A percentile compares a stretch with the other conserved stretches of the same genome.
Conservation (phyloP, 2,329 filamentous ascomycete species). For the Trichoderma sp. region DNA sequence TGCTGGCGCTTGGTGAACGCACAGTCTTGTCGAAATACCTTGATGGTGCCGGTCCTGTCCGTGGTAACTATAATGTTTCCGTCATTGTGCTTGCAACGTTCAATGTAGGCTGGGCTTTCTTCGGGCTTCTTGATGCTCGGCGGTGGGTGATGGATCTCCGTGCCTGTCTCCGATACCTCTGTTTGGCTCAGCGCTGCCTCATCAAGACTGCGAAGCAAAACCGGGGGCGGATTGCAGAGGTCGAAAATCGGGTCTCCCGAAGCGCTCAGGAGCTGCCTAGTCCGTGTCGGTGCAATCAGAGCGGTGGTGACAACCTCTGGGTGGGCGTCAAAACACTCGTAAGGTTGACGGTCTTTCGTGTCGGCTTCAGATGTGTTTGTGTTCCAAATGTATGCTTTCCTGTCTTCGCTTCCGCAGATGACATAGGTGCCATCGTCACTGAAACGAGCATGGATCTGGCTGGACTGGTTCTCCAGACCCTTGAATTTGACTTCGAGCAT, state of each 20-base stretch:
- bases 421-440: conserved; percentile 86
- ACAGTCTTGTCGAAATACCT: conserved; percentile 94
- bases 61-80: conserved; percentile 93
- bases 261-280: conserved; percentile 74
- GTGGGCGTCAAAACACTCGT: conserved; percentile 91
- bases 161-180: conserved; percentile 43
- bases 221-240: conserved; percentile 90
- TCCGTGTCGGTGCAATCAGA: conserved; percentile 78
- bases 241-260: conserved; percentile 95
- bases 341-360: conserved; percentile 76
- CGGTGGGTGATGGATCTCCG: conserved; percentile 36
- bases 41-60: conserved; percentile 85
- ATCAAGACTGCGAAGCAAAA: conserved; percentile 76
- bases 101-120: conserved; percentile 76
- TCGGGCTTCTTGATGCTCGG: conserved; percentile 54
- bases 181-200: conserved; percentile 57
- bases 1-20: conserved; percentile 77
- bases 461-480: conserved; percentile 86
- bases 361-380: conserved; percentile 55
- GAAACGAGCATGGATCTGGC: conserved; percentile 87
- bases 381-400: conserved; percentile 89
- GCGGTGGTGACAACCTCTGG: conserved; percentile 88
- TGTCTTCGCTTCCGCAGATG: conserved; percentile 91
- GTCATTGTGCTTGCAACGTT: conserved; percentile 73
- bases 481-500: conserved; percentile 86